Evolutionary conservation across 1,284 basidiomycete species (phyloP).

Genomic region (Xerocomus nothofagi): DNA sequence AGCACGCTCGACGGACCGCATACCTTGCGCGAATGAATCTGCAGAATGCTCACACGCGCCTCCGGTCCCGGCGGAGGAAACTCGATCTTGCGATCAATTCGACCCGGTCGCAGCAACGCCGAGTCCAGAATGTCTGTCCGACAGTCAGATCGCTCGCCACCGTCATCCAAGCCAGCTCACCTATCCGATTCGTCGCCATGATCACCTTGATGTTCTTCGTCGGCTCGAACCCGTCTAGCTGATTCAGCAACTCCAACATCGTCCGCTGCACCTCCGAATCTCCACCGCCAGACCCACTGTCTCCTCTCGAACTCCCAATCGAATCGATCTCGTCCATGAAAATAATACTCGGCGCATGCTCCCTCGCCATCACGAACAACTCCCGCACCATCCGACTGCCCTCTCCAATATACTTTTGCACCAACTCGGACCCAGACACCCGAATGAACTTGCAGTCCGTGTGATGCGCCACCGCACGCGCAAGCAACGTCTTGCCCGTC

Average conservation of each 20-base stretch:
- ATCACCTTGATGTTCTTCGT: constrained; percentile 99
- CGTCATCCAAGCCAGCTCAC: constrained; percentile 34
- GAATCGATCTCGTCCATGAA: constrained; percentile 99
- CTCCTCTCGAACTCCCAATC: constrained; percentile 92
- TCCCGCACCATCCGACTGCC: constrained; percentile 96
- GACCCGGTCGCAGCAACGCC: constrained; percentile 91
- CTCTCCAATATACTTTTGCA: constrained; percentile 99
- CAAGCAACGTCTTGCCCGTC: constrained; percentile 94
- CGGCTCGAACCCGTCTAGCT: constrained; percentile 96
- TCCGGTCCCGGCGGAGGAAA: constrained; percentile 99
- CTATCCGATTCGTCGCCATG: constrained; percentile 99
- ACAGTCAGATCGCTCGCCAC: constrained; percentile 5
- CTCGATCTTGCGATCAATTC: constrained; percentile 98
- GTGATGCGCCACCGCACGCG: constrained; percentile 94
- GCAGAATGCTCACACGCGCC: constrained; percentile 93
- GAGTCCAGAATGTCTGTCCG: constrained; percentile 88
- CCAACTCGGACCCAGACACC: constrained; percentile 92
- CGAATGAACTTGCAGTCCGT: constrained; percentile 99
- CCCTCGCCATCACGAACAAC: constrained; percentile 97
- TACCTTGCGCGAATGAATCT: constrained; percentile 96
- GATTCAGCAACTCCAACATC: constrained; percentile 96
- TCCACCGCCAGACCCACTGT: constrained; percentile 85
- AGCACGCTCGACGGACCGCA: constrained; percentile 8
- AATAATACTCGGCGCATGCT: constrained; percentile 99
- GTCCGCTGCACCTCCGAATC: constrained; percentile 98